Evolutionary conservation across 225 moss, liverwort and hornwort genomes (phyloP).

Genomic region (Marchantia paleacea): DNA sequence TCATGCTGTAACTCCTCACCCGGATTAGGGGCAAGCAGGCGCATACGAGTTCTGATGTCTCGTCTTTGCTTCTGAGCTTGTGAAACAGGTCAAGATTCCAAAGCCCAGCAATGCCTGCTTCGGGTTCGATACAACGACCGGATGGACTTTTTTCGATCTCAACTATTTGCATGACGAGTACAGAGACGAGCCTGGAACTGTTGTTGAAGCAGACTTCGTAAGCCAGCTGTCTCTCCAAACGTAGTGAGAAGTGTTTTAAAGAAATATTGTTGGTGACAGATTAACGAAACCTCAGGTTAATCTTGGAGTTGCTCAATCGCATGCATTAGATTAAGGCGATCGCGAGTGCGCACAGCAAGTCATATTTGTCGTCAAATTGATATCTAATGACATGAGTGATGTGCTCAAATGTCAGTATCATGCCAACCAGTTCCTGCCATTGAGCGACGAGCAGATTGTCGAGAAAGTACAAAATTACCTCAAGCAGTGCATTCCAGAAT

Average conservation of each 20-base stretch:
- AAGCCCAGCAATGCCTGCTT: slow-evolving; percentile 99
- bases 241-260: too few species aligned
- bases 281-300: too few species aligned
- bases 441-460: slow-evolving; percentile 83
- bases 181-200: slow-evolving; percentile 81
- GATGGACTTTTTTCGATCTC: slow-evolving; percentile 97
- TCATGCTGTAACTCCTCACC: too few species aligned
- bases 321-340: too few species aligned
- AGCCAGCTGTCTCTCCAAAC: slow-evolving; percentile 4
- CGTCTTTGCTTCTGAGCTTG: neutral
- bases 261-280: too few species aligned
- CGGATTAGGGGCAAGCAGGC: too few species aligned
- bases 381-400: slow-evolving; percentile 7
- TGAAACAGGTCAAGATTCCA: slow-evolving; percentile 60
- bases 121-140: slow-evolving; percentile 88
- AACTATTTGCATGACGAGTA: slow-evolving; percentile 90
- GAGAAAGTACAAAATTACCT: slow-evolving; percentile 77
- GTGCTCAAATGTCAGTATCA: slow-evolving; percentile 63
- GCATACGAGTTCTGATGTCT: too few species aligned
- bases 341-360: too few species aligned
- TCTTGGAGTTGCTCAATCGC: too few species aligned
- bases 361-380: too few species aligned
- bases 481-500: slow-evolving; percentile 69
- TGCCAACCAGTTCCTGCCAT: slow-evolving; percentile 88
- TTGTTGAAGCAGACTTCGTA: slow-evolving; percentile 99